A percentile compares a stretch with the other conserved stretches of the same genome.
These are phyloP conservation scores for Eustoma russellianum DNA, from an alignment of 257 asterid genomes.

Conservation along the genomic window DNA sequence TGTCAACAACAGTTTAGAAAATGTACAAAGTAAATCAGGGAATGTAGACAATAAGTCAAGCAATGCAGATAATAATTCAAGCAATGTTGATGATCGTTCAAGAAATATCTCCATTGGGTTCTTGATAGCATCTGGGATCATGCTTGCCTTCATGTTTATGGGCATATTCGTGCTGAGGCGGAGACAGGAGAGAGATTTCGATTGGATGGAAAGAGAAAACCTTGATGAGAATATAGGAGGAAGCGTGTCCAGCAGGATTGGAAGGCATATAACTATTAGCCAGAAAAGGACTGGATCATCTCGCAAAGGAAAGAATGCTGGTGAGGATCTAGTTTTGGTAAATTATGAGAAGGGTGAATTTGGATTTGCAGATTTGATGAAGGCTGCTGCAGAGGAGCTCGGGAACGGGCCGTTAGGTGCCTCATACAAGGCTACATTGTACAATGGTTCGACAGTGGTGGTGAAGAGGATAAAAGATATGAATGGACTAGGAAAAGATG, in stretches of 20 bases:
- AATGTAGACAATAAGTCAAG: background rate
- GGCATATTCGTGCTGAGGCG: slow-evolving; percentile 15
- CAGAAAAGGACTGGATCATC: slow-evolving; percentile 12
- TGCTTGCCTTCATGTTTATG: slow-evolving; percentile 9
- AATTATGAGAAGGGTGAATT: slow-evolving; percentile 55
- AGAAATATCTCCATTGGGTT: slow-evolving; percentile 8
- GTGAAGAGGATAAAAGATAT: slow-evolving; percentile 68
- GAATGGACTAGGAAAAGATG: slow-evolving; percentile 40
- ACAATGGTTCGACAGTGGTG: slow-evolving; percentile 45
- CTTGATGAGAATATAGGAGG: slow-evolving; percentile 6
- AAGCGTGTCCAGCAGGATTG: slow-evolving; percentile 8
- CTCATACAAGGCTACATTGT: slow-evolving; percentile 62
- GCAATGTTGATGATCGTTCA: background rate
- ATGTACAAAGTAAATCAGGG: background rate
- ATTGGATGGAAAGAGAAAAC: background rate
- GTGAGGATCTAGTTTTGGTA: slow-evolving; percentile 43
- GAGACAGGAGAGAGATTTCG: background rate
- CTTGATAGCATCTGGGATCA: slow-evolving; percentile 2
- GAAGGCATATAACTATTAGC: slow-evolving; percentile 14
- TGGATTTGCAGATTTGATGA: slow-evolving; percentile 65
- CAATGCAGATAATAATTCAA: background rate
- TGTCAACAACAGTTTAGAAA: background rate
- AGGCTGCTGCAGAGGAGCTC: slow-evolving; percentile 68
- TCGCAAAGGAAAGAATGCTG: slow-evolving; percentile 13
- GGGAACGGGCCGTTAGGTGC: slow-evolving; percentile 55